These are phyloP conservation scores for Papilionanthe hybrid DNA, from an alignment of 116 monocot genomes.

Conservation along the genomic window DNA sequence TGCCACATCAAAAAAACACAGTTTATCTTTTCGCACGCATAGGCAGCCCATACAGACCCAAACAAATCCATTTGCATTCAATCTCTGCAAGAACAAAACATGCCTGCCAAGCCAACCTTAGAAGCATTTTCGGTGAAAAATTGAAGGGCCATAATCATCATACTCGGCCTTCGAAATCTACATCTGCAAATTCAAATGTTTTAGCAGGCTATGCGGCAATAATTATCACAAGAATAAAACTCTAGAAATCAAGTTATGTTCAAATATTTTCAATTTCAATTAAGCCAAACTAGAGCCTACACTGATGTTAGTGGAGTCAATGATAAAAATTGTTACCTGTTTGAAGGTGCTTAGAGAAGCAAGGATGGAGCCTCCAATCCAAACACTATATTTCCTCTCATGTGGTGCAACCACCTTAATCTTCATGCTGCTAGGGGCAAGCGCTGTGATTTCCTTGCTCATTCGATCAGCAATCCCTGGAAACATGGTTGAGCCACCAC, in stretches of 20 bases:
- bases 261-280: no score
- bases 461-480: constrained; percentile 29
- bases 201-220: no score
- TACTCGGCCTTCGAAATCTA: constrained; percentile 39
- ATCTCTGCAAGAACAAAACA: no score
- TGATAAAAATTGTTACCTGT: constrained; percentile 17
- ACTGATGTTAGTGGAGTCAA: not conserved
- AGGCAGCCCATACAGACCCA: no score
- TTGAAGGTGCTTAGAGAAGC: constrained; percentile 44
- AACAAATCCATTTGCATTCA: no score
- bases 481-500: constrained; percentile 27
- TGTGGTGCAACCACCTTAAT: constrained; percentile 38
- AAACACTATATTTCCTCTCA: constrained; percentile 32
- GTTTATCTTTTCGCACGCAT: no score
- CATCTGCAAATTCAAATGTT: constrained; percentile 24
- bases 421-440: constrained; percentile 41
- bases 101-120: constrained; percentile 7
- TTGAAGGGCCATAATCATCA: constrained; percentile 32
- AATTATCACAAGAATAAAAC: no score
- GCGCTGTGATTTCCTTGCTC: constrained; percentile 35
- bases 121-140: constrained; percentile 37
- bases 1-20: no score
- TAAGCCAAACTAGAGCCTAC: not conserved
- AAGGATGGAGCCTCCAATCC: constrained; percentile 37
- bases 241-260: no score